Conservation (phyloP, 345 rosid genomes). For the Capsella bursapastoris region DNA sequence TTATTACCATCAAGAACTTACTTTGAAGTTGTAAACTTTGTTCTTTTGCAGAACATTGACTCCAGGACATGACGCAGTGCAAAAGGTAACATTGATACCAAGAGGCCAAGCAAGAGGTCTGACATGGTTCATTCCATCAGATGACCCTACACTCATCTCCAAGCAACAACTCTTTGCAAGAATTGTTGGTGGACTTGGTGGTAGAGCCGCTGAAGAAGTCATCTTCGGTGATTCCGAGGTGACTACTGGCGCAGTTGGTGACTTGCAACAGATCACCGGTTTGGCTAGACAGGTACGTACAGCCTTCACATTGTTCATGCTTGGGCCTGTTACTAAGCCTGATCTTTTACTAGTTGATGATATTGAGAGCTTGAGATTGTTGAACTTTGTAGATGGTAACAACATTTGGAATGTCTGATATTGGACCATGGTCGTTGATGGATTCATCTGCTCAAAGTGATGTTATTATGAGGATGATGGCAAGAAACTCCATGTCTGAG, state of each 20-base stretch:
- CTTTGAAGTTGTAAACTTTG: constrained; percentile 18
- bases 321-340: neutral
- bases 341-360: neutral
- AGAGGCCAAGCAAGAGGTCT: constrained; percentile 98
- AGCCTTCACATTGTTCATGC: constrained; percentile 1
- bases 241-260: constrained; percentile 97
- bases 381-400: constrained; percentile 78
- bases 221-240: constrained; percentile 97
- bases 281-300: constrained; percentile 81
- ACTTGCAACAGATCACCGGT: constrained; percentile 95
- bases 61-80: constrained; percentile 97
- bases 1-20: neutral
- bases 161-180: constrained; percentile 98
- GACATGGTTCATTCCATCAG: constrained; percentile 96
- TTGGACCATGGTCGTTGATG: constrained; percentile 98
- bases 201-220: constrained; percentile 95
- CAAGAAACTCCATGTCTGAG: constrained; percentile 98
- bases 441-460: constrained; percentile 85
- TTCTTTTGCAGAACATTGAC: constrained; percentile 76
- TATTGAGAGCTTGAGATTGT: constrained; percentile 38
- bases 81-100: constrained; percentile 89
- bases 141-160: constrained; percentile 93
- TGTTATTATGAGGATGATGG: constrained; percentile 99
- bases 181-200: constrained; percentile 97
- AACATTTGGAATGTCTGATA: constrained; percentile 97